A percentile compares a stretch with the other conserved stretches of the same genome.
Conservation (phyloP, 2,329 filamentous ascomycete genomes). For the Clathrospora elynae region DNA sequence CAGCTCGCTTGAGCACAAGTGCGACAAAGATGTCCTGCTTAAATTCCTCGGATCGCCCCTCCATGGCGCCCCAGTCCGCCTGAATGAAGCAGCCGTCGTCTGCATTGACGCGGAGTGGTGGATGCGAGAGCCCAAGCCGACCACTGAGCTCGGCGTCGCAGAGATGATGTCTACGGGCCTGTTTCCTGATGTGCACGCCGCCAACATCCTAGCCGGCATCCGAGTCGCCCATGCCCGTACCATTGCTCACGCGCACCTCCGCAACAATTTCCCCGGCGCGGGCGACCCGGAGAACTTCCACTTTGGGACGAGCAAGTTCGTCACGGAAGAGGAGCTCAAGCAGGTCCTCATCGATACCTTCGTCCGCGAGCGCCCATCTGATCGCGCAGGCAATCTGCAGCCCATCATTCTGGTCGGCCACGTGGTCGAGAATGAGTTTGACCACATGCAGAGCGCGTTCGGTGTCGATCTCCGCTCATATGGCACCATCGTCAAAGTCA, state of each 20-base stretch:
- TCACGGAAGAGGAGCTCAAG: constrained; percentile 9
- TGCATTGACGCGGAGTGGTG: constrained; percentile 25
- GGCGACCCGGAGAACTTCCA: constrained; percentile 22
- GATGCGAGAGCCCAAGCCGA: constrained; percentile 18
- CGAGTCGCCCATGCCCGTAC: constrained; percentile 20
- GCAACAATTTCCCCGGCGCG: constrained; percentile 16
- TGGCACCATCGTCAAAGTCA: constrained; percentile 22
- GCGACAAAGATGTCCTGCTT: no score
- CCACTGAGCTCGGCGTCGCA: constrained; percentile 25
- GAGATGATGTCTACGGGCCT: constrained; percentile 12
- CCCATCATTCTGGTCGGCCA: constrained; percentile 28
- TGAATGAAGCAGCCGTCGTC: constrained; percentile 13
- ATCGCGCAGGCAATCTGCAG: constrained; percentile 7
- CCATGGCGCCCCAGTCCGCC: no score
- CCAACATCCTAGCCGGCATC: constrained; percentile 15
- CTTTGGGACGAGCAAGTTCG: constrained; percentile 22
- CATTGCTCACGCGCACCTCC: constrained; percentile 17
- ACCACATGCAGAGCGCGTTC: constrained; percentile 14
- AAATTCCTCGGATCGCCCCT: no score
- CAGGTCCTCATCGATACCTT: constrained; percentile 14
- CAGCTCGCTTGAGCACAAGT: no score
- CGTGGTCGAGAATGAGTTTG: constrained; percentile 18
- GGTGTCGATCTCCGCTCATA: constrained; percentile 13
- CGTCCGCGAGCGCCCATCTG: constrained; percentile 1
- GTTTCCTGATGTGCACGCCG: constrained; percentile 5